Conservation (phyloP, 305 asterid species). For the Solanum aculeatissimum region DNA sequence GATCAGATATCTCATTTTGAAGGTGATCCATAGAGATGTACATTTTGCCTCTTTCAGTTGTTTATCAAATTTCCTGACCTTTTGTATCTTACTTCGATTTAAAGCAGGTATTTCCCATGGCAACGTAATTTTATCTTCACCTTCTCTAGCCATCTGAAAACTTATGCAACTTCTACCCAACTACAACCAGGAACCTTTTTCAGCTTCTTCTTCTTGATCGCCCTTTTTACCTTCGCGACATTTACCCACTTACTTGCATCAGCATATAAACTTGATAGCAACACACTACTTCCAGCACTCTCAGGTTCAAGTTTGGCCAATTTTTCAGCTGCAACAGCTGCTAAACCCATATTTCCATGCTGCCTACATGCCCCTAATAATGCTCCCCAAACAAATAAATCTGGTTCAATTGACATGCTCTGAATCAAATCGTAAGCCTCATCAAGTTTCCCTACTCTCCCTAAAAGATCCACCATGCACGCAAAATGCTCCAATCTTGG, state of each 20-base stretch:
- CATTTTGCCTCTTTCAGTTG: neutral
- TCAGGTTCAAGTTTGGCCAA: slow-evolving; percentile 51
- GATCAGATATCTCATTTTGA: too few relatives aligned
- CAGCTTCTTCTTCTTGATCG: slow-evolving; percentile 45
- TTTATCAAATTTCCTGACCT: neutral
- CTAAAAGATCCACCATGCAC: slow-evolving; percentile 61
- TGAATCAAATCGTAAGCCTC: slow-evolving; percentile 45
- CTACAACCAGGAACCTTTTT: slow-evolving; percentile 35
- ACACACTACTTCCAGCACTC: slow-evolving; percentile 44
- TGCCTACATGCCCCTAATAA: slow-evolving; percentile 63
- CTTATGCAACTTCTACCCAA: slow-evolving; percentile 33
- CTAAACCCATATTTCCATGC: slow-evolving; percentile 36
- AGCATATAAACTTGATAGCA: slow-evolving; percentile 36
- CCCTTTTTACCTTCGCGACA: slow-evolving; percentile 31
- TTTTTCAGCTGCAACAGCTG: slow-evolving; percentile 44
- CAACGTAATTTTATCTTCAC: neutral
- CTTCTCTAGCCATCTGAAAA: neutral
- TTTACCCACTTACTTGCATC: slow-evolving; percentile 42
- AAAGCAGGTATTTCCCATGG: neutral
- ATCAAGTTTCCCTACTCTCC: slow-evolving; percentile 46
- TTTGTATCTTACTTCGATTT: neutral
- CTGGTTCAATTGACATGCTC: slow-evolving; percentile 46
- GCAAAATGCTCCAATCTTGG: slow-evolving; percentile 80
- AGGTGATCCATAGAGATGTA: neutral
- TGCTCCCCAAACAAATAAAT: slow-evolving; percentile 68